Conservation (phyloP, 345 rosid species). For the Lepidium aucheri region DNA sequence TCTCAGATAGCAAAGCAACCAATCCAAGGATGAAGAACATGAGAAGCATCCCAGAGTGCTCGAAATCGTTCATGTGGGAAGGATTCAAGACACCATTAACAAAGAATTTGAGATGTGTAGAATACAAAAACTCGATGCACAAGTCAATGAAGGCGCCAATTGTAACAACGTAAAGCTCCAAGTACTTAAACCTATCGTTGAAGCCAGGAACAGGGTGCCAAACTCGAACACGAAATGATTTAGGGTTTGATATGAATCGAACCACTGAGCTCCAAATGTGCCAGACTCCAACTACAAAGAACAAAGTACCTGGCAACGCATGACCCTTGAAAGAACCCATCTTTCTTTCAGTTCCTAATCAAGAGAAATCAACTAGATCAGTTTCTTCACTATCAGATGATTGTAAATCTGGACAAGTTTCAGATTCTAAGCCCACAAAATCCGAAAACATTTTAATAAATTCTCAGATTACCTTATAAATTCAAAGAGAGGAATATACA, state of each 20-base stretch:
- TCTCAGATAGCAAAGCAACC: conserved; percentile 58
- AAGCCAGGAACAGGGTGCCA: conserved; percentile 88
- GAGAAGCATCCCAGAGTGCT: conserved; percentile 94
- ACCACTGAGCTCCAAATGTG: conserved; percentile 71
- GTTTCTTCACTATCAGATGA: not conserved
- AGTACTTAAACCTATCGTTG: conserved; percentile 59
- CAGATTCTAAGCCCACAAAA: not conserved
- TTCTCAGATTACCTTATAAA: not conserved
- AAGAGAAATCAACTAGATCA: not conserved
- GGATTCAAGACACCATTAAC: conserved; percentile 78
- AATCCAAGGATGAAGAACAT: conserved; percentile 87
- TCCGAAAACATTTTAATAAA: not conserved
- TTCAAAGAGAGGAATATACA: conserved; percentile 1
- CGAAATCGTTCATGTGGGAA: conserved; percentile 84
- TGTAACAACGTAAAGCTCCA: conserved; percentile 78
- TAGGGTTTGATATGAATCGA: conserved; percentile 55
- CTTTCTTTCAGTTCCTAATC: conserved; percentile 22
- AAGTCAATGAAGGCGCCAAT: conserved; percentile 71
- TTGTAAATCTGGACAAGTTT: not conserved
- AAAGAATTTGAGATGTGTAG: conserved; percentile 82
- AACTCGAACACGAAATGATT: conserved; percentile 59
- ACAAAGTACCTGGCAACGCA: conserved; percentile 79
- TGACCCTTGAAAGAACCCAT: conserved; percentile 99
- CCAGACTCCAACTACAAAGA: conserved; percentile 74
- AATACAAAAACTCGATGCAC: conserved; percentile 83